Percentiles rank a stretch among this genome's conserved stretches.
phyloP scores from a whole-genome alignment of 2,329 filamentous ascomycete genomes.

The Aspergillus quadrilineatus region DNA sequence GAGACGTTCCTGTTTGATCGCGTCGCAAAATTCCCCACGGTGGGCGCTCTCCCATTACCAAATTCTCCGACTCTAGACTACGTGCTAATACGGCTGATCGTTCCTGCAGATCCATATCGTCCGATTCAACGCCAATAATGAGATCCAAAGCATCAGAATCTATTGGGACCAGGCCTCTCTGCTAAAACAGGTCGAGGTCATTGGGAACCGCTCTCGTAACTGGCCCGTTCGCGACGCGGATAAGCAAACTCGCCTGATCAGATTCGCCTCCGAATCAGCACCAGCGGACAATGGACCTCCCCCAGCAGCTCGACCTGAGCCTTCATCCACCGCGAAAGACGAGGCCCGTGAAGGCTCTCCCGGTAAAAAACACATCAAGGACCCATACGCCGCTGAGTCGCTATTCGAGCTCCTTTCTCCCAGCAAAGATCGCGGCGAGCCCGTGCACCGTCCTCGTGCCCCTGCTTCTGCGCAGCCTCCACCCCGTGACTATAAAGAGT shows the following conservation, averaged over 20 bases:
- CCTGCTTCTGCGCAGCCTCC: conserved; percentile 66
- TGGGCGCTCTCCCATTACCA: conserved; percentile 50
- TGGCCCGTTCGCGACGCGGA: conserved; percentile 91
- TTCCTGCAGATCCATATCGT: conserved; percentile 76
- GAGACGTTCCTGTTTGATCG: conserved; percentile 91
- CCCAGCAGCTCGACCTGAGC: conserved; percentile 8
- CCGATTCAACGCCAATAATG: conserved; percentile 70
- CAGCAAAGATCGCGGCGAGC: conserved; percentile 49
- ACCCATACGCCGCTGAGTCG: conserved; percentile 50
- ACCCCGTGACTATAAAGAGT: conserved; percentile 67
- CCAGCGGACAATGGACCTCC: conserved; percentile 14
- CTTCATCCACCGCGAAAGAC: conserved; percentile 5
- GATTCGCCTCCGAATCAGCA: conserved; percentile 45
- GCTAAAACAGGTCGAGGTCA: conserved; percentile 89
- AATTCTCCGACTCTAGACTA: neutral
- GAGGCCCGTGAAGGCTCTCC: conserved; percentile 29
- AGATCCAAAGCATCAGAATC: conserved; percentile 82
- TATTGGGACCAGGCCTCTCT: conserved; percentile 95
- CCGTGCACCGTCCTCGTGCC: conserved; percentile 63
- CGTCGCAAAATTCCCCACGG: conserved; percentile 74
- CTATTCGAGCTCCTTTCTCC: conserved; percentile 69
- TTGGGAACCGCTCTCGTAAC: conserved; percentile 83
- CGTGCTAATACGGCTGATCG: conserved; percentile 1
- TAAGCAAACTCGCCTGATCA: conserved; percentile 78
- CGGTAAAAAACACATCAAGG: conserved; percentile 43